Evolutionary conservation across 2,329 filamentous ascomycete genomes (phyloP).

Genomic region (Escovopsis sp.): DNA sequence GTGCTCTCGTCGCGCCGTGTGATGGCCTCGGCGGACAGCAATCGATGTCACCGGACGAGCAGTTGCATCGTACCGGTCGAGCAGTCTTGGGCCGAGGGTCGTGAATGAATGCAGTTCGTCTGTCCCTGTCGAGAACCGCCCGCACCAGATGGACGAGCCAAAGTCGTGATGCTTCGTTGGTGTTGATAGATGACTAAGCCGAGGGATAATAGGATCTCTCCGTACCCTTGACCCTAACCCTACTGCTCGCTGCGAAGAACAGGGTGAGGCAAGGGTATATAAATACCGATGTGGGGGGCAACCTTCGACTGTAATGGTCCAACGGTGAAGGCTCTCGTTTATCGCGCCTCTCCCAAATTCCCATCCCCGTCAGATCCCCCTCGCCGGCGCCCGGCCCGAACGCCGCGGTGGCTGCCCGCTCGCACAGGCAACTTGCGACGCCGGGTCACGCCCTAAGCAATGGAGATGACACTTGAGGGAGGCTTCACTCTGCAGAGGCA

Average conservation of each 20-base stretch:
- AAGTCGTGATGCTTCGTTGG: too few species aligned
- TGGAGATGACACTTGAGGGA: constrained; percentile 57
- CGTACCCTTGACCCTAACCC: not conserved
- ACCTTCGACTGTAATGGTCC: constrained; percentile 46
- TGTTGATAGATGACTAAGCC: too few species aligned
- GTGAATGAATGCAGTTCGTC: too few species aligned
- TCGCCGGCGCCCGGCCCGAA: constrained; percentile 52
- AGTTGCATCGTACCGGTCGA: too few species aligned
- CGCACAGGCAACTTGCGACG: constrained; percentile 51
- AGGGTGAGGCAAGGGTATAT: constrained; percentile 10
- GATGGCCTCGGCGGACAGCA: too few species aligned
- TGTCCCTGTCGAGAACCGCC: too few species aligned
- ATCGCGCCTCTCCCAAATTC: constrained; percentile 29
- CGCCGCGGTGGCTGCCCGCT: constrained; percentile 51
- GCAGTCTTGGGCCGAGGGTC: too few species aligned
- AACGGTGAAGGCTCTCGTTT: constrained; percentile 43
- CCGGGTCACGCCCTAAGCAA: constrained; percentile 48
- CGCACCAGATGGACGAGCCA: too few species aligned
- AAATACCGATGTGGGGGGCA: not conserved
- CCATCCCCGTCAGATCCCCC: constrained; percentile 42
- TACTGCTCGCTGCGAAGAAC: not conserved
- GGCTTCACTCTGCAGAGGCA: constrained; percentile 58
- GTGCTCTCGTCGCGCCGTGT: too few species aligned
- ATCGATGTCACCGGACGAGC: too few species aligned
- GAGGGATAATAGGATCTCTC: too few species aligned